Base-by-base conservation (phyloP, 441 rosid genomes). In the Populus tomentosa region DNA sequence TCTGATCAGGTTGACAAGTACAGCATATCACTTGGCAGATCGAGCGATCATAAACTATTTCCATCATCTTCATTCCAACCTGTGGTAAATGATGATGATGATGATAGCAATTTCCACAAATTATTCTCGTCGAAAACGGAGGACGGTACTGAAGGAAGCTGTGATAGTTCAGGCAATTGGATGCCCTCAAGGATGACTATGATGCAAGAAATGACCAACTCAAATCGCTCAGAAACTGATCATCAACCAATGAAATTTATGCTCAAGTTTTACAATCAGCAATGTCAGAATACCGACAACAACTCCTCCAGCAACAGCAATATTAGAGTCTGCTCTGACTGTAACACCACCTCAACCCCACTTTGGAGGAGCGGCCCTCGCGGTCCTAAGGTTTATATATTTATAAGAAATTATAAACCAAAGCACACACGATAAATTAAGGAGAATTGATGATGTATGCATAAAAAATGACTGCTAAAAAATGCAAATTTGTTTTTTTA, bases 361-460 rank as follows among this genome's bases (percentile, higher is more conserved):
- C 91, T 90, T 64, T 90, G 93, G 93, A 82, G 93, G 78, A 88
- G 91, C 53, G 93, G 93, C 69, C 93, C 93, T 74, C 80, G 80
- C 14, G 91, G 93, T 40, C 91, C 93, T 40, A 90, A 90, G 90
- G 93, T 89, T 5, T 30, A 30, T 30, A 30, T 30, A 30, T 30
- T 3, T 30, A 30, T 30, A 30, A 30, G 32, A 30, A 30, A 30
- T 30, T 30, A 30, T 30, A 30, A 30, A 30, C 32, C 32, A 30
- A 30, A 30, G 32, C 32, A 20, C 65, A 61, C n/a, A 23, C 32
- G 6, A 7, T 7, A 9, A 65, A 7, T 26, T 65, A n/a, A 21
- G 2, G 7, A 2, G 7, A 10, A 30, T 30, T 30, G 4, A 30
- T 30, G 6, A 5, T 18, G 4, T 20, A 26, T 20, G 32, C 32